Percentiles rank a stretch among this genome's conserved stretches.
Conservation (phyloP, 768 basidiomycete species). For the Hydnum rufescens region DNA sequence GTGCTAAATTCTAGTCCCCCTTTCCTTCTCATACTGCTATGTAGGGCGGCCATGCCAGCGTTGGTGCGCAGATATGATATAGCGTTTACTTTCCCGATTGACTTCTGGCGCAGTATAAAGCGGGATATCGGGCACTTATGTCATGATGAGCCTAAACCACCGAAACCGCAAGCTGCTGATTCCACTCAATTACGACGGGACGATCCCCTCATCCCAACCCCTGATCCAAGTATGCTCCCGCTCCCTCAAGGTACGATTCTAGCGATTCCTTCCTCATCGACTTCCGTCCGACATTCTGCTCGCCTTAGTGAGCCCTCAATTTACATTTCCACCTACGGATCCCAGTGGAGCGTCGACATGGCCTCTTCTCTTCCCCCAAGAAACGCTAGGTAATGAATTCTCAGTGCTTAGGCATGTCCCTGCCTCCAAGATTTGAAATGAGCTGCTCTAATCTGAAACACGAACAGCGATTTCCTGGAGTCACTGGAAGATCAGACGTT, state of each 20-base stretch:
- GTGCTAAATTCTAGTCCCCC: neutral
- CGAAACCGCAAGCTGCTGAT: no score
- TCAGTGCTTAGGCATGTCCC: slow-evolving; percentile 51
- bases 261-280: neutral
- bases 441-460: slow-evolving; percentile 5
- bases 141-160: slow-evolving; percentile 57
- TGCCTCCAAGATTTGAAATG: slow-evolving; percentile 5
- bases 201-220: no score
- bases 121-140: slow-evolving; percentile 91
- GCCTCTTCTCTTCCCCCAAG: slow-evolving; percentile 21
- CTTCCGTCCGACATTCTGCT: neutral
- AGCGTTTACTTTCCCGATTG: slow-evolving; percentile 4
- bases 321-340: slow-evolving; percentile 14
- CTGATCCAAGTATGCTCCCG: no score
- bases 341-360: slow-evolving; percentile 26
- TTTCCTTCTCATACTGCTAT: neutral
- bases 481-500: slow-evolving; percentile 71
- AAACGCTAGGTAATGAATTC: slow-evolving; percentile 64
- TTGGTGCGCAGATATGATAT: slow-evolving; percentile 39
- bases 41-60: slow-evolving; percentile 52
- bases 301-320: neutral
- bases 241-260: neutral
- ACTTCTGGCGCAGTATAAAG: slow-evolving; percentile 46
- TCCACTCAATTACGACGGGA: no score
- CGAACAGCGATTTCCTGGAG: slow-evolving; percentile 61